Conservation (phyloP, 345 rosid genomes). For the Aquilaria malaccensis region DNA sequence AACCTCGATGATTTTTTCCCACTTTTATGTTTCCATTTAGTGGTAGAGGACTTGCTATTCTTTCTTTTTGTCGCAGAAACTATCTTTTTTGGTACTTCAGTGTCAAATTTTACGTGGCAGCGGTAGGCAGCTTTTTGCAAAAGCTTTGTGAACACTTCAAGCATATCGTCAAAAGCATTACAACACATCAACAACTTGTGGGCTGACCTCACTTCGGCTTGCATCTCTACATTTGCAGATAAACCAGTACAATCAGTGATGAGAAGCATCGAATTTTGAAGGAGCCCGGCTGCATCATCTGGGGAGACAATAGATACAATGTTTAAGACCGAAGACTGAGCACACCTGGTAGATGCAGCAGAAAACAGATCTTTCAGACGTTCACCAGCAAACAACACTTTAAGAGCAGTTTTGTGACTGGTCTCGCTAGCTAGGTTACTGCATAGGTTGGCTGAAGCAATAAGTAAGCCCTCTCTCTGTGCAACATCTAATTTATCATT, state of each 20-base stretch:
- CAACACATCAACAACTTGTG: conserved; percentile 62
- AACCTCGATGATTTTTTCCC: conserved; percentile 45
- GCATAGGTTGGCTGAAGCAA: conserved; percentile 49
- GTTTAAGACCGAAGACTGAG: conserved; percentile 56
- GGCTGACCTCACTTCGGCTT: conserved; percentile 68
- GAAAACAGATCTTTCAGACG: conserved; percentile 47
- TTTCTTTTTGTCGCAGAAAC: conserved; percentile 39
- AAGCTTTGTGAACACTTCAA: conserved; percentile 43
- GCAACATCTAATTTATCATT: conserved; percentile 36
- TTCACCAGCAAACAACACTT: conserved; percentile 44
- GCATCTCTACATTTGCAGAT: conserved; percentile 45
- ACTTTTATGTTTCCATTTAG: conserved; percentile 52
- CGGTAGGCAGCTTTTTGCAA: conserved; percentile 69
- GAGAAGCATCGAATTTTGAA: conserved; percentile 54
- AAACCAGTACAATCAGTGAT: conserved; percentile 51
- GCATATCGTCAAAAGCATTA: conserved; percentile 42
- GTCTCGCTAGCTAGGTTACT: conserved; percentile 43
- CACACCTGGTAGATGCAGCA: conserved; percentile 50
- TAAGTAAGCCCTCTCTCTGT: conserved; percentile 71
- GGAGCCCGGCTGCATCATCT: conserved; percentile 36
- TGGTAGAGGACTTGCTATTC: conserved; percentile 41
- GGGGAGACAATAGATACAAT: conserved; percentile 46
- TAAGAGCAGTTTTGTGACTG: conserved; percentile 40
- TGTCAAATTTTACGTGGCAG: conserved; percentile 68
- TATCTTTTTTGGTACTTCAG: conserved; percentile 44